phyloP scores from a whole-genome alignment of 306 rosid species.

The Quercus rubra region DNA sequence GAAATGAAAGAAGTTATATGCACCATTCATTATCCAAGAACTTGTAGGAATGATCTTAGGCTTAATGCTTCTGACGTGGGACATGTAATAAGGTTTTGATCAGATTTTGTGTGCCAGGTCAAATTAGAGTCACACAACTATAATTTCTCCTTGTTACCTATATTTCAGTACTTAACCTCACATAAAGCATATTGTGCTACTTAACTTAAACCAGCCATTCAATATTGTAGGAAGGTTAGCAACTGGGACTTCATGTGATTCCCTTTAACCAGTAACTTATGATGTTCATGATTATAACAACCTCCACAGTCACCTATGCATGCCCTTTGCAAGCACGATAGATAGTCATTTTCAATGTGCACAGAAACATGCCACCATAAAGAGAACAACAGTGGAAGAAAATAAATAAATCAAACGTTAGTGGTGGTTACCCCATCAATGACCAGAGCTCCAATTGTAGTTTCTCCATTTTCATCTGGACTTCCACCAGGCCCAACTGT shows the following conservation, averaged over 20 bases:
- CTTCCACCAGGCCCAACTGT: constrained; percentile 99
- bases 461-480: constrained; percentile 95
- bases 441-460: constrained; percentile 82
- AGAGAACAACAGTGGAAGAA: background rate
- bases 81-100: constrained; percentile 4
- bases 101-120: too few relatives aligned
- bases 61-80: constrained; percentile 17
- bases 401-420: background rate
- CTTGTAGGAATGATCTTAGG: background rate
- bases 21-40: background rate
- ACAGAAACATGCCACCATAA: background rate
- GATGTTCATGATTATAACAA: constrained; percentile 16
- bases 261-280: too few relatives aligned
- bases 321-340: constrained; percentile 51
- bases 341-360: constrained; percentile 26
- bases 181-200: too few relatives aligned
- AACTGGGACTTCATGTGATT: too few relatives aligned
- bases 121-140: too few relatives aligned
- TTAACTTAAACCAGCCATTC: too few relatives aligned
- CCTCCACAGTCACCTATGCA: constrained; percentile 91
- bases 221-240: too few relatives aligned
- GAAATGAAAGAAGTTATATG: background rate
- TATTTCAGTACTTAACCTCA: too few relatives aligned
- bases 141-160: too few relatives aligned
- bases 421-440: constrained; percentile 79